Evolutionary conservation across 805 yeast species (phyloP).

Genomic region (Kluyveromyces starmeri): DNA sequence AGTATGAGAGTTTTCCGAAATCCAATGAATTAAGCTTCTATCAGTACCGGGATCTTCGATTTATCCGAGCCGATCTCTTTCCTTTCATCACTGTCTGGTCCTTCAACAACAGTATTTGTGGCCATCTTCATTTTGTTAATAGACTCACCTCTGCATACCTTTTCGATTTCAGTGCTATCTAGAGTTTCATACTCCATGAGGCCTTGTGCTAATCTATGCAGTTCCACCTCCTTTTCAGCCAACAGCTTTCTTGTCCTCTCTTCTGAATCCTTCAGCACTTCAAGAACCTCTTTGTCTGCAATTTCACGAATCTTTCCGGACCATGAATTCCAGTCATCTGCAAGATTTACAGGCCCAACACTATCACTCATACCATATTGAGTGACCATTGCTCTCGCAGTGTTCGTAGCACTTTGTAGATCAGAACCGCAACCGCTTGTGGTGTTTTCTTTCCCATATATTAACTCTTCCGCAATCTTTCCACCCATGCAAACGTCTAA

Average conservation of each 20-base stretch:
- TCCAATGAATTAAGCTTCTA: conserved; percentile 14
- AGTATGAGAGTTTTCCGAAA: not conserved
- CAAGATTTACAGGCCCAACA: conserved; percentile 84
- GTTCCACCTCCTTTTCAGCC: conserved; percentile 52
- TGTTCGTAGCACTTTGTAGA: conserved; percentile 77
- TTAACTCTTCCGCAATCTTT: conserved; percentile 89
- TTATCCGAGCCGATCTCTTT: conserved; percentile 30
- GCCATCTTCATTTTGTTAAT: conserved; percentile 59
- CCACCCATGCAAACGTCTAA: conserved; percentile 99
- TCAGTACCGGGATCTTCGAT: conserved; percentile 24
- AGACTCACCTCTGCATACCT: conserved; percentile 71
- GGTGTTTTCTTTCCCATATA: conserved; percentile 84
- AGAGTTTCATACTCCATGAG: conserved; percentile 91
- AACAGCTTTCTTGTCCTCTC: conserved; percentile 67
- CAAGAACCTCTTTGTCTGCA: conserved; percentile 89
- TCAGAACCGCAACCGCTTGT: conserved; percentile 95
- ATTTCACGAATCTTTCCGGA: conserved; percentile 76
- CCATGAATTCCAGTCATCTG: conserved; percentile 94
- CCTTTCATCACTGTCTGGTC: conserved; percentile 39
- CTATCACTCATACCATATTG: conserved; percentile 92
- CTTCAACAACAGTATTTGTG: conserved; percentile 67
- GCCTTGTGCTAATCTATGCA: conserved; percentile 85
- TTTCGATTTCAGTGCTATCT: conserved; percentile 83
- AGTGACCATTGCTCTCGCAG: conserved; percentile 95
- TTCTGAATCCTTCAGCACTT: conserved; percentile 65